Conservation (phyloP, 139 green algal species). For the Eudorina sp. region DNA sequence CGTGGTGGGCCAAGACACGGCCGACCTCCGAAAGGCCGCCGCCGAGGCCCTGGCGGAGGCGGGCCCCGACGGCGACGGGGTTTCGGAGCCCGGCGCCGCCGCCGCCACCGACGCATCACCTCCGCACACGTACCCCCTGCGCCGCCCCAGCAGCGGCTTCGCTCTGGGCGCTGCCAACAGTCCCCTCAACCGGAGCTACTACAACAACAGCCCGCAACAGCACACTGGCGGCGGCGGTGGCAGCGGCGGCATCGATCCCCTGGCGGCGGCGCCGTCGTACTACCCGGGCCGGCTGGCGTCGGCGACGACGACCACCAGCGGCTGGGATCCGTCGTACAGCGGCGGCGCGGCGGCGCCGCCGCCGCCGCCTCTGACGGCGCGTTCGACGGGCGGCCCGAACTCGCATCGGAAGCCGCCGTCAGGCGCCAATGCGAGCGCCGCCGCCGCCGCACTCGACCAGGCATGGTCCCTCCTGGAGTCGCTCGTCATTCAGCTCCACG, state of each 20-base stretch:
- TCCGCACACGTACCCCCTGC: background rate
- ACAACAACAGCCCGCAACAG: background rate
- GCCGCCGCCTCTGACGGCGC: background rate
- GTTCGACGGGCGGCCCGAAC: too few species aligned
- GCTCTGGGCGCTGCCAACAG: background rate
- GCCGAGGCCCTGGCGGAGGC: background rate
- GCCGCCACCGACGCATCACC: background rate
- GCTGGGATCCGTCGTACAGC: background rate
- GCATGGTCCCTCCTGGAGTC: conserved; percentile 29
- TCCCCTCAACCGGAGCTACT: background rate
- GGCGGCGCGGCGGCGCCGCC: background rate
- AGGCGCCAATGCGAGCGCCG: background rate
- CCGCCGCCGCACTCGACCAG: background rate
- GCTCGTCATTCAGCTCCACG: conserved; percentile 32
- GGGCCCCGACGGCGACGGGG: background rate
- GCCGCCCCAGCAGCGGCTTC: background rate
- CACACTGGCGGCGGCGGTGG: too few species aligned
- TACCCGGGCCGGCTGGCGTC: background rate
- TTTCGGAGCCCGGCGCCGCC: background rate
- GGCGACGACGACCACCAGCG: background rate
- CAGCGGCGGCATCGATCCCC: too few species aligned
- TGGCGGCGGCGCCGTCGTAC: background rate
- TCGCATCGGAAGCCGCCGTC: background rate
- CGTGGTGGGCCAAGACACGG: conserved; percentile 7
- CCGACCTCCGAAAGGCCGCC: background rate